Evolutionary conservation across 257 asterid species (phyloP).

Genomic region (Forsythia viridissima): DNA sequence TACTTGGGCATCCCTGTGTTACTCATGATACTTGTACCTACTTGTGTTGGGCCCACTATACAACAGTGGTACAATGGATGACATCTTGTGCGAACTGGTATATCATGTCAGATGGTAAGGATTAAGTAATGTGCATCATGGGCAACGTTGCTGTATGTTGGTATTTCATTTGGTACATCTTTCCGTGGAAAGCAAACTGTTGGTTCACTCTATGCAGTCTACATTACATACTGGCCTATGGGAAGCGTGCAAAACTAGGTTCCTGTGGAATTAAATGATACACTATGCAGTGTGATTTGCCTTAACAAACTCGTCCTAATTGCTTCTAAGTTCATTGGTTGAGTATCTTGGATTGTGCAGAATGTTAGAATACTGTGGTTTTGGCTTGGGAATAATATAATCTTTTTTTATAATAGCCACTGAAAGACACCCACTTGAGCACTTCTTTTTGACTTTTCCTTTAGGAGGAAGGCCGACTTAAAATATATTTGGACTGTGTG

Average conservation of each 20-base stretch:
- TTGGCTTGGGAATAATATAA: slow-evolving; percentile 11
- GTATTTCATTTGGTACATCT: no score
- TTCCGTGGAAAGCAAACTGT: no score
- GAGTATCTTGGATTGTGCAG: slow-evolving; percentile 16
- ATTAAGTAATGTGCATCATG: no score
- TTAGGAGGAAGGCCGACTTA: slow-evolving; percentile 3
- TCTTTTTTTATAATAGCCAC: not conserved
- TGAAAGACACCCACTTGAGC: not conserved
- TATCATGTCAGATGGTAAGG: no score
- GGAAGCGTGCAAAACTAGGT: not conserved
- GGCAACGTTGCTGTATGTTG: no score
- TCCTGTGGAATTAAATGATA: not conserved
- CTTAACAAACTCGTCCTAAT: not conserved
- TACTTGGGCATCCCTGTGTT: not conserved
- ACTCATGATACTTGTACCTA: not conserved
- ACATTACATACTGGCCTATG: not conserved
- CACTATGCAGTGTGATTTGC: not conserved
- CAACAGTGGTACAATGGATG: no score
- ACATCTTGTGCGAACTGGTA: no score
- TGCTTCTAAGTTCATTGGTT: slow-evolving; percentile 1
- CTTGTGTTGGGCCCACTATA: no score
- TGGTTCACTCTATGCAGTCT: no score
- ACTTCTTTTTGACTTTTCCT: not conserved
- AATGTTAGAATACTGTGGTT: slow-evolving; percentile 11
- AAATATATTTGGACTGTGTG: not conserved